Percentiles rank a stretch among this genome's conserved stretches.
These are phyloP conservation scores for Malassezia obtusa DNA, from an alignment of 1,284 basidiomycete genomes.

Conservation along the genomic window DNA sequence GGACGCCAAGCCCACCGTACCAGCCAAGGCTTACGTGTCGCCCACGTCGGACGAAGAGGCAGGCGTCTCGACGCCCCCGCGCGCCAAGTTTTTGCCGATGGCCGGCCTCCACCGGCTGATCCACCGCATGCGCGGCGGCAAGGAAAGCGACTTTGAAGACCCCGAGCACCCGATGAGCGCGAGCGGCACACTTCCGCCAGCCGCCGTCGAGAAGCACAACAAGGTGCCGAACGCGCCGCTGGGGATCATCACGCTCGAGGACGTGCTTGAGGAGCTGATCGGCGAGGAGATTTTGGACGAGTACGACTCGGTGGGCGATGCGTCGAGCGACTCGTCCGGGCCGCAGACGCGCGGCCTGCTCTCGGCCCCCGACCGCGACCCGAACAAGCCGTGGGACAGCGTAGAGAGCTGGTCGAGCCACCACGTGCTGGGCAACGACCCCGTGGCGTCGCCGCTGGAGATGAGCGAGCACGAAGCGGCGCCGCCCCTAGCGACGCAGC, in stretches of 20 bases:
- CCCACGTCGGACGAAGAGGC: background rate
- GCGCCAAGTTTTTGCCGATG: slow-evolving; percentile 7
- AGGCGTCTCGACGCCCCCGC: background rate
- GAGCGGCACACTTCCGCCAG: slow-evolving; percentile 1
- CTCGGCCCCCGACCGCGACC: no score
- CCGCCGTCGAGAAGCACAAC: slow-evolving; percentile 8
- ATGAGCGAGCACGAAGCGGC: no score
- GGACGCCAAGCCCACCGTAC: slow-evolving; percentile 8
- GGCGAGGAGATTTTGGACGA: slow-evolving; percentile 45
- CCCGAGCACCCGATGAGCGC: slow-evolving; percentile 37
- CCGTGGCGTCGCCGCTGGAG: no score
- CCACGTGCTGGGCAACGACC: no score
- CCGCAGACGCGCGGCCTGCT: background rate
- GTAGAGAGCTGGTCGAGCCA: no score
- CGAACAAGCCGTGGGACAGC: no score
- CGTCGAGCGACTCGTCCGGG: background rate
- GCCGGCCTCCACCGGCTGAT: slow-evolving; percentile 8
- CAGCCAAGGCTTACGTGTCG: slow-evolving; percentile 1
- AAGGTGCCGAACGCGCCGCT: slow-evolving; percentile 54
- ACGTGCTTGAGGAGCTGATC: slow-evolving; percentile 64
- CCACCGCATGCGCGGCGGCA: slow-evolving; percentile 8
- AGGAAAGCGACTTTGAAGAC: slow-evolving; percentile 18
- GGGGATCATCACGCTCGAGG: slow-evolving; percentile 85
- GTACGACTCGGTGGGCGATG: slow-evolving; percentile 37
- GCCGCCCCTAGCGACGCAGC: no score